phyloP scores from a whole-genome alignment of 352 stramenopile species.

The Globisporangium heterothallicum region DNA sequence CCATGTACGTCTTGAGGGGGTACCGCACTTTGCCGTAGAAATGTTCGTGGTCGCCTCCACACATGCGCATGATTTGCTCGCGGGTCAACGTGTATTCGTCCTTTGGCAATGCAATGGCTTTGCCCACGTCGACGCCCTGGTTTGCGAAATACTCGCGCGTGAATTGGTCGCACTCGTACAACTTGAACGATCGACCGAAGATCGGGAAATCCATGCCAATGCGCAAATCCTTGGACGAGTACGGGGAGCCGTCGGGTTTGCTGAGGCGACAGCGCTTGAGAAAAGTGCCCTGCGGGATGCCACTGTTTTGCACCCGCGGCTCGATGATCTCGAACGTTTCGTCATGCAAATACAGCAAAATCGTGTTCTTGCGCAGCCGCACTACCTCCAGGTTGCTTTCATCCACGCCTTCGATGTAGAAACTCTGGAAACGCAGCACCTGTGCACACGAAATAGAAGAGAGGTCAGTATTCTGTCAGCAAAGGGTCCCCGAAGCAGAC shows the following conservation, averaged over 20 bases:
- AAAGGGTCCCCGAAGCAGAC: background rate
- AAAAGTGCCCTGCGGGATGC: conserved; percentile 84
- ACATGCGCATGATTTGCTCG: conserved; percentile 73
- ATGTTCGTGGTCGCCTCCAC: conserved; percentile 55
- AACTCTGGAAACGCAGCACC: conserved; percentile 82
- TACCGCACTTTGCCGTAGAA: conserved; percentile 78
- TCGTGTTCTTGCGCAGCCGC: conserved; percentile 64
- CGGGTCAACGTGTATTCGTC: conserved; percentile 80
- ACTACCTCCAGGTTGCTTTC: conserved; percentile 80
- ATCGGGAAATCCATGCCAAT: conserved; percentile 70
- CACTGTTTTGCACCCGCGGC: conserved; percentile 71
- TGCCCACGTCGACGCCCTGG: conserved; percentile 36
- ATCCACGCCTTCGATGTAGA: conserved; percentile 80
- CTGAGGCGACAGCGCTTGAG: conserved; percentile 70
- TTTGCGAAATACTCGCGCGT: conserved; percentile 59
- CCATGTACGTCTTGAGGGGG: conserved; percentile 83
- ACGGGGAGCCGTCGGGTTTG: conserved; percentile 49
- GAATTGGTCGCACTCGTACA: conserved; percentile 74
- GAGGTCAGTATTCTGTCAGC: background rate
- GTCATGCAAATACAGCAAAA: conserved; percentile 81
- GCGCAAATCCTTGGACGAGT: conserved; percentile 44
- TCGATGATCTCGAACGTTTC: conserved; percentile 89
- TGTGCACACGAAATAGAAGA: too few relatives aligned
- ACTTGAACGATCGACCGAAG: conserved; percentile 70
- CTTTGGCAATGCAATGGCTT: conserved; percentile 56